phyloP scores from a whole-genome alignment of 140 eudicot species.

The Cichorium intybus region DNA sequence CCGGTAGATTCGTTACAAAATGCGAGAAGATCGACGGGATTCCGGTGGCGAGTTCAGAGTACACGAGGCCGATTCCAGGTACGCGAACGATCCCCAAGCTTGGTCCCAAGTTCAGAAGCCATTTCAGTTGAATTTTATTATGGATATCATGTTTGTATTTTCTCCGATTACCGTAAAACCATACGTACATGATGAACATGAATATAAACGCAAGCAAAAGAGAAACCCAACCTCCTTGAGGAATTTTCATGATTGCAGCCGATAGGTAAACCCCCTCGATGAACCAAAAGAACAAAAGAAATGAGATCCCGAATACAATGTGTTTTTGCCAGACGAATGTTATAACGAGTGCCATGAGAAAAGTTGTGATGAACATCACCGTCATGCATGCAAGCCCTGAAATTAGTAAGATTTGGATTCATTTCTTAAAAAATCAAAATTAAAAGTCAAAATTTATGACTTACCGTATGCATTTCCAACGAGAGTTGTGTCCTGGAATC shows the following conservation, averaged over 20 bases:
- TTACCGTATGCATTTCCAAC: conserved; percentile 84
- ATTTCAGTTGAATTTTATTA: conserved; percentile 81
- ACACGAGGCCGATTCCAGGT: conserved; percentile 85
- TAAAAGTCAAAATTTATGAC: not conserved
- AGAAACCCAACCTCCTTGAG: conserved; percentile 98
- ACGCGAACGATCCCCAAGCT: conserved; percentile 95
- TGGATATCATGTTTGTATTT: conserved; percentile 87
- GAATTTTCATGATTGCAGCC: conserved; percentile 66
- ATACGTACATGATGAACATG: conserved; percentile 60
- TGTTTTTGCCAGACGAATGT: conserved; percentile 58
- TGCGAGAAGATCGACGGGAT: conserved; percentile 90
- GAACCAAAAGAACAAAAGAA: conserved; percentile 64
- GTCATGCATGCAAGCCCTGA: conserved; percentile 76
- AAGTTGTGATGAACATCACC: conserved; percentile 64
- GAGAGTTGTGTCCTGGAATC: conserved; percentile 62
- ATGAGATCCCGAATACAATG: conserved; percentile 25
- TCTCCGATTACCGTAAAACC: conserved; percentile 92
- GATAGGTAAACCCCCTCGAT: conserved; percentile 67
- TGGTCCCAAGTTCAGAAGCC: conserved; percentile 93
- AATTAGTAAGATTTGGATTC: not conserved
- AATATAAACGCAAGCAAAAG: conserved; percentile 59
- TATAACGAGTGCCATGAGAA: conserved; percentile 62
- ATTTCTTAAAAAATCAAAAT: not conserved
- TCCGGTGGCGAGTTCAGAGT: conserved; percentile 92
- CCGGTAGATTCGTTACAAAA: conserved; percentile 87